These are phyloP conservation scores for Linnemannia hyalina DNA, from an alignment of 192 early-diverging fungal species.

Conservation along the genomic window DNA sequence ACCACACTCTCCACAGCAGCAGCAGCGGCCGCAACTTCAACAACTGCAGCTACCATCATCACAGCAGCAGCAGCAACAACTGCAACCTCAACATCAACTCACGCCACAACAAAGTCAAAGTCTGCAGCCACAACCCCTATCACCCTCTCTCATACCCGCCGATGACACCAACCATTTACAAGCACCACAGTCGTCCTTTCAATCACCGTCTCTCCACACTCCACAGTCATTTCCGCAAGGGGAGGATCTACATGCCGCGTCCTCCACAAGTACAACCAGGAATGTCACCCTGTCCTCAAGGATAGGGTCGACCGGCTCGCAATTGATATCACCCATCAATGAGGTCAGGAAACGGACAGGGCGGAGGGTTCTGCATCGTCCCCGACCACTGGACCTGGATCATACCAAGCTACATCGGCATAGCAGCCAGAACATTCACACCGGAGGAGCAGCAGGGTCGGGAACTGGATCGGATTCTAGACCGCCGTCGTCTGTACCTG, in stretches of 20 bases:
- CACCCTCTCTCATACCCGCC: neutral
- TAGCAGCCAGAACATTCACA: neutral
- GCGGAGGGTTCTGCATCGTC: conserved; percentile 32
- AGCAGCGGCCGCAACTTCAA: neutral
- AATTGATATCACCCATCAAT: conserved; percentile 37
- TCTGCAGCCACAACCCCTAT: neutral
- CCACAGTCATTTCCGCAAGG: conserved; percentile 27
- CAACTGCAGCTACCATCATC: neutral
- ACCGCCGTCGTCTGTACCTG: conserved; percentile 5
- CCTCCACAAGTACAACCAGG: neutral
- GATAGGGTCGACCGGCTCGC: conserved; percentile 46
- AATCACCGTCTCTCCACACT: neutral
- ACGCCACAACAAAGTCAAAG: neutral
- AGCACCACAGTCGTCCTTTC: neutral
- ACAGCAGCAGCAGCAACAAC: conserved; percentile 1
- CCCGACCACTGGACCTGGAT: conserved; percentile 41
- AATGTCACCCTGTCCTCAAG: conserved; percentile 28
- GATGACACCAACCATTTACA: neutral
- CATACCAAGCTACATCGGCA: conserved; percentile 13
- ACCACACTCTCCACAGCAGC: neutral
- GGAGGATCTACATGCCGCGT: conserved; percentile 18
- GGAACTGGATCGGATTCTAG: conserved; percentile 13
- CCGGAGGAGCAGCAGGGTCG: conserved; percentile 2
- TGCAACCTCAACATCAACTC: neutral
- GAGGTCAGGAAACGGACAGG: conserved; percentile 49